Evolutionary conservation across 495 filamentous ascomycete species (phyloP).

Genomic region (Talaromyces trachyspermus): DNA sequence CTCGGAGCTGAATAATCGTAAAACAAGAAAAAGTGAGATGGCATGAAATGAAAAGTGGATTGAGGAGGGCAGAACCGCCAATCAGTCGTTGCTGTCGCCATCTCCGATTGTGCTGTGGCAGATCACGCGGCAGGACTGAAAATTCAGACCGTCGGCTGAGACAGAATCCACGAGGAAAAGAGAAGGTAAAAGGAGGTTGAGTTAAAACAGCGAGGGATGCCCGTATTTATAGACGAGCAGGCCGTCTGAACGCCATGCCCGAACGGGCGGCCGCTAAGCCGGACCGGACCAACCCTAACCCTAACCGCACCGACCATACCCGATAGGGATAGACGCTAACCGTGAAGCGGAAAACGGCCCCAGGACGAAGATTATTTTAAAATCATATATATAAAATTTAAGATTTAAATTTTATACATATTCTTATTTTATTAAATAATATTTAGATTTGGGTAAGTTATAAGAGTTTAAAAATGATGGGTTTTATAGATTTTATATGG

Average conservation of each 20-base stretch:
- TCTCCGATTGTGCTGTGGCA: neutral
- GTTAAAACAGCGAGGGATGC: slow-evolving; percentile 6
- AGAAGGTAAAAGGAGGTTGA: slow-evolving; percentile 2
- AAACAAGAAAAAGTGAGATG: neutral
- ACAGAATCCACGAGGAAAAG: neutral
- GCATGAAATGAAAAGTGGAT: slow-evolving; percentile 1
- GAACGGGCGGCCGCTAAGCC: slow-evolving; percentile 5
- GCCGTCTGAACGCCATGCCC: neutral
- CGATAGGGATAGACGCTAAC: neutral
- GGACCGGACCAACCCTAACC: neutral
- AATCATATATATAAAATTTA: too few relatives aligned
- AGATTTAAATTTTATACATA: too few relatives aligned
- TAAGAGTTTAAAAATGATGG: too few relatives aligned
- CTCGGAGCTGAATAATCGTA: neutral
- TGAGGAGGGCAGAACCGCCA: neutral
- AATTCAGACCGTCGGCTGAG: neutral
- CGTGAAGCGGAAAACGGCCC: neutral
- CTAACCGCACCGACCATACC: neutral
- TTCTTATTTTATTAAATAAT: too few relatives aligned
- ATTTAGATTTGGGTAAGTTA: too few relatives aligned
- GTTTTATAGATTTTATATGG: too few relatives aligned
- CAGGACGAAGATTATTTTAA: slow-evolving; percentile 1
- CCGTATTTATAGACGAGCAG: slow-evolving; percentile 4
- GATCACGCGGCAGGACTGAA: neutral
- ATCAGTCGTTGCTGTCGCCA: slow-evolving; percentile 2